Evolutionary conservation across 495 filamentous ascomycete species (phyloP).

Genomic region (Hypoxylon crocopeplum): DNA sequence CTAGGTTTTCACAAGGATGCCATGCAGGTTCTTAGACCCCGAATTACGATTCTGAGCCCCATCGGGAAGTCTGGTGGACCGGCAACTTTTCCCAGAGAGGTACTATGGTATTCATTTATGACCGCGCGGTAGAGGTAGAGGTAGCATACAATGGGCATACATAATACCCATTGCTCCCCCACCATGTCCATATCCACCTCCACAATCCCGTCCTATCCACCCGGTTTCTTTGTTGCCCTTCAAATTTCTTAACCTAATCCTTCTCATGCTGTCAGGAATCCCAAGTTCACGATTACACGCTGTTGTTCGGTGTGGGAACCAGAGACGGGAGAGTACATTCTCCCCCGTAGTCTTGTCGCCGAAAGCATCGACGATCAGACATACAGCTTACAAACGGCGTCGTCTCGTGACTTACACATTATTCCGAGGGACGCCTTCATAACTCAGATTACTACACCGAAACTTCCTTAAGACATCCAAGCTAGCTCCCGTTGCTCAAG

Average conservation of each 20-base stretch:
- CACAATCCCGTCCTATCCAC: constrained; percentile 35
- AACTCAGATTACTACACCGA: constrained; percentile 10
- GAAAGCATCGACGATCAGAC: constrained; percentile 23
- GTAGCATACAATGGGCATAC: constrained; percentile 11
- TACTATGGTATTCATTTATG: constrained; percentile 29
- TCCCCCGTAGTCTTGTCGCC: constrained; percentile 26
- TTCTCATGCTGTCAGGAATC: constrained; percentile 35
- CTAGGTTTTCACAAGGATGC: constrained; percentile 39
- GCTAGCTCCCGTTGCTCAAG: constrained; percentile 1
- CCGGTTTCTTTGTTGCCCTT: constrained; percentile 25
- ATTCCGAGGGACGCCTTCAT: constrained; percentile 8
- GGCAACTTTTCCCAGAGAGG: constrained; percentile 38
- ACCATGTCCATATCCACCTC: constrained; percentile 39
- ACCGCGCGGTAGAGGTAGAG: constrained; percentile 15
- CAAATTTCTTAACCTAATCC: constrained; percentile 19
- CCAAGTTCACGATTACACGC: constrained; percentile 21
- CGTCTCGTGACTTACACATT: constrained; percentile 23
- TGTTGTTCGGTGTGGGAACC: constrained; percentile 32
- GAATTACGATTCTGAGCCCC: constrained; percentile 36
- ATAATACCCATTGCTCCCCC: constrained; percentile 34
- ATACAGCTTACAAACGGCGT: constrained; percentile 18
- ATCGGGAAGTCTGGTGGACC: constrained; percentile 40
- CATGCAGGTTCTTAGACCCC: constrained; percentile 39
- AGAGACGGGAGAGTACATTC: constrained; percentile 28
- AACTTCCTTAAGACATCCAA: constrained; percentile 5